phyloP scores from a whole-genome alignment of 1,284 basidiomycete species.

The Fomitiporia mediterranea region DNA sequence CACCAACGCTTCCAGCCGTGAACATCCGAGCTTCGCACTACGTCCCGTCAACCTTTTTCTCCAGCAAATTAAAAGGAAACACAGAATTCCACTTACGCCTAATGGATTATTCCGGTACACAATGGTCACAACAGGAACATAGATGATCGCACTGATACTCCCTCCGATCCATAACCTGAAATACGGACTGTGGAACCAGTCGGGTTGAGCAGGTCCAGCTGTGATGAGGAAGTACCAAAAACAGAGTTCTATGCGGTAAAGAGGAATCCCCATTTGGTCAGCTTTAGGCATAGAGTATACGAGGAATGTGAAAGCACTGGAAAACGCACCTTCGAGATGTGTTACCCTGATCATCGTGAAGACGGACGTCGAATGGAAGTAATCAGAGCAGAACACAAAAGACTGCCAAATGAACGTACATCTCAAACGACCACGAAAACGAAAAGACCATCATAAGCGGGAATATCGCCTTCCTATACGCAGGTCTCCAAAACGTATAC shows the following conservation, averaged over 20 bases:
- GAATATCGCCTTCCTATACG: conserved; percentile 45
- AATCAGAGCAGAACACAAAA: neutral
- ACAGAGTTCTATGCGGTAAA: conserved; percentile 52
- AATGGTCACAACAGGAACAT: conserved; percentile 64
- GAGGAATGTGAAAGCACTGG: neutral
- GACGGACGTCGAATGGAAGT: neutral
- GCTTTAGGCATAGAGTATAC: conserved; percentile 1
- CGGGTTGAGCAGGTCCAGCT: conserved; percentile 50
- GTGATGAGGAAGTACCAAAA: conserved; percentile 80
- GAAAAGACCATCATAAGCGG: conserved; percentile 61
- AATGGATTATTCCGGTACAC: conserved; percentile 53
- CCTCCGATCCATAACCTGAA: conserved; percentile 68
- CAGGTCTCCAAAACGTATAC: conserved; percentile 48
- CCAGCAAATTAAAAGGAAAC: neutral
- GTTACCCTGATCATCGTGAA: conserved; percentile 49
- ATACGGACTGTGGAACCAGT: conserved; percentile 72
- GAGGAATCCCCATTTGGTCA: too few relatives aligned
- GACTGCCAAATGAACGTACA: conserved; percentile 42
- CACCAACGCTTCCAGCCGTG: conserved; percentile 62
- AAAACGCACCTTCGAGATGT: conserved; percentile 61
- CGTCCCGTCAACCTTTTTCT: neutral
- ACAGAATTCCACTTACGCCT: conserved; percentile 39
- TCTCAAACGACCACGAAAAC: conserved; percentile 64
- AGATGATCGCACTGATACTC: conserved; percentile 52
- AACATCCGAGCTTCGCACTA: conserved; percentile 68